A percentile compares a stretch with the other conserved stretches of the same genome.
phyloP scores from a whole-genome alignment of 768 basidiomycete species.

The Amanita phalloides region DNA sequence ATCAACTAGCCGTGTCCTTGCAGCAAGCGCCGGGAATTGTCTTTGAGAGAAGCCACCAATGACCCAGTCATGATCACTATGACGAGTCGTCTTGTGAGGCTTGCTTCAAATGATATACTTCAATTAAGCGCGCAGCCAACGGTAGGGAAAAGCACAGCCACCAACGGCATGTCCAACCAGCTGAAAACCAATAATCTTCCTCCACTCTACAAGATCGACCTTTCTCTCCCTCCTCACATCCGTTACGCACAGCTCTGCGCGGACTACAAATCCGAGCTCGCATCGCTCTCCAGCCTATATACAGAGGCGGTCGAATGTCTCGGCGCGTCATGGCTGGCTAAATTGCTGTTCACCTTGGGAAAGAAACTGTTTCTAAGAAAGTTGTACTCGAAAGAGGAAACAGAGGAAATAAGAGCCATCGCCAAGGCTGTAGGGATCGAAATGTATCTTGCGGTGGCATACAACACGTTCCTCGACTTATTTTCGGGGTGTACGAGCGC shows the following conservation, averaged over 20 bases:
- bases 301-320: slow-evolving; percentile 14
- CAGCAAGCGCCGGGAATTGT: too few species aligned
- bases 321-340: slow-evolving; percentile 13
- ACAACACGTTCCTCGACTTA: slow-evolving; percentile 27
- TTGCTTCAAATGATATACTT: too few species aligned
- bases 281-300: slow-evolving; percentile 17
- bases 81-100: too few species aligned
- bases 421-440: slow-evolving; percentile 17
- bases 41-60: too few species aligned
- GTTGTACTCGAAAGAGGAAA: slow-evolving; percentile 22
- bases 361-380: slow-evolving; percentile 16
- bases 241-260: slow-evolving; percentile 22
- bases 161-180: background rate
- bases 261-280: slow-evolving; percentile 18
- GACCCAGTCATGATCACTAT: too few species aligned
- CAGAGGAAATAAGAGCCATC: slow-evolving; percentile 22
- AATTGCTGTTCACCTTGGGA: slow-evolving; percentile 11
- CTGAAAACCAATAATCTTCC: slow-evolving; percentile 7
- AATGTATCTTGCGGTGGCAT: slow-evolving; percentile 24
- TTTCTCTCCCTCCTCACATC: slow-evolving; percentile 19
- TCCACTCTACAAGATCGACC: slow-evolving; percentile 21
- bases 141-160: too few species aligned
- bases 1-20: too few species aligned
- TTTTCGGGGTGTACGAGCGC: slow-evolving; percentile 29
- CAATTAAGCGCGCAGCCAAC: too few species aligned